Base-by-base conservation (phyloP, 495 filamentous ascomycete genomes). In the Neurospora africana region DNA sequence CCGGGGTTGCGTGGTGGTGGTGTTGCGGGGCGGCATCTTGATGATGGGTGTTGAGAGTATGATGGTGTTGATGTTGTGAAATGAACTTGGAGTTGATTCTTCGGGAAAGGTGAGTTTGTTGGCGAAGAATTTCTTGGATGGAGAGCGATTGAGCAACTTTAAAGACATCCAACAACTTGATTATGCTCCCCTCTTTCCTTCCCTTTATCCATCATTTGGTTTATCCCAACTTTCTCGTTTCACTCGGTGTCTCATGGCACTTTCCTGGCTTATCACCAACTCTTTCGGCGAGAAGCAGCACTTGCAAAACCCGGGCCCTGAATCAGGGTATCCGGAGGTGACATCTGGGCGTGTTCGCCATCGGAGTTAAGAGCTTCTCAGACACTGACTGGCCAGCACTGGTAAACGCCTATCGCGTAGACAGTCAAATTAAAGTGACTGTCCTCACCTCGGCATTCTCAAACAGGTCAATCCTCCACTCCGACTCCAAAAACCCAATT, bases 401-500 rank as follows among this genome's bases (percentile, higher is more conserved):
- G 21, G 21, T 58, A 58, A 61, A 61, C 23, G 27, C 53, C 47
- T 61, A 53, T 61, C 53, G 13, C 53, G 15, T 33, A 8, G 5
- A 53, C 44, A 53, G 23, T 61, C 23, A 61, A 30, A 61, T 17
- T 5, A 61, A 30, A 5, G 23, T 61, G 13, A 30, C 8, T 21
- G 21, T 21, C 7, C 41, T 9, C n/a, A 70, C 53, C 36, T 41
- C 65, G 8, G 67, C 73, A 27, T 65, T 23, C 6, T 69, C 70
- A 35, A 72, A 67, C 15, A 69, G 9, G 37, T 19, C 9, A 11
- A 72, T 15, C 8, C 39, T 36, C 21, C 37, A 72, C 1, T 69
- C 74, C 35, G 74, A 73, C 72, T 75, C 71, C 11, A 43, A 73
- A 11, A 75, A 75, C 8, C 74, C 74, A 17, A 74, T 40, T 5